phyloP scores from a whole-genome alignment of 2,329 filamentous ascomycete species.

The Pseudophaeomoniella oleicola region DNA sequence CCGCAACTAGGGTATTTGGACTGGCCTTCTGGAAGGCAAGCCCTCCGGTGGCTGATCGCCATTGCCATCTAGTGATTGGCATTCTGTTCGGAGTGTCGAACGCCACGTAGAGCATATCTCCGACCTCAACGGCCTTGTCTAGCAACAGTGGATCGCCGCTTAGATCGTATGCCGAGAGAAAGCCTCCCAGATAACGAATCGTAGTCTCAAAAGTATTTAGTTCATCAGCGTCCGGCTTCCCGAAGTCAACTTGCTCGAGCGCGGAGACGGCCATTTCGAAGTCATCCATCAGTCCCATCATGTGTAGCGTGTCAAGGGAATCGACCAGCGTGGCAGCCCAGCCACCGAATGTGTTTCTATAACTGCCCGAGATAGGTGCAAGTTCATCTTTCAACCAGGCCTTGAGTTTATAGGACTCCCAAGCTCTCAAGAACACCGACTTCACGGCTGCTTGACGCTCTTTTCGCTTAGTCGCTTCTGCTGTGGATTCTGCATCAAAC shows the following conservation, averaged over 20 bases:
- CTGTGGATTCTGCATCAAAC: constrained; percentile 11
- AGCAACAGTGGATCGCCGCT: constrained; percentile 26
- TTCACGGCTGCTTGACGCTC: constrained; percentile 28
- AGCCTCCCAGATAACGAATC: constrained; percentile 23
- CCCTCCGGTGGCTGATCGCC: constrained; percentile 25
- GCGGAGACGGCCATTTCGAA: constrained; percentile 49
- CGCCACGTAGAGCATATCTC: constrained; percentile 27
- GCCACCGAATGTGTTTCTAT: constrained; percentile 45
- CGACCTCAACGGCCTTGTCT: constrained; percentile 23
- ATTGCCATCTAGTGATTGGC: constrained; percentile 45
- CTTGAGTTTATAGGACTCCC: constrained; percentile 42
- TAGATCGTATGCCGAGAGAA: constrained; percentile 21
- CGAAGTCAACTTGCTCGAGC: constrained; percentile 47
- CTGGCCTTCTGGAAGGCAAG: constrained; percentile 13
- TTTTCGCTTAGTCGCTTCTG: constrained; percentile 1
- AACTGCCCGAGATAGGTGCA: constrained; percentile 36
- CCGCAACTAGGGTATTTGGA: constrained; percentile 23
- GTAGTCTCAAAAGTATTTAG: constrained; percentile 26
- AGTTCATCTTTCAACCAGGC: constrained; percentile 53
- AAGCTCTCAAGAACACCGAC: constrained; percentile 37
- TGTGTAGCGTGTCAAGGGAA: constrained; percentile 56
- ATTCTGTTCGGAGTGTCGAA: constrained; percentile 42
- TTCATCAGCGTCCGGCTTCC: constrained; percentile 25
- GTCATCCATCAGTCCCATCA: constrained; percentile 52
- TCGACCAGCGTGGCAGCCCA: constrained; percentile 49